These are phyloP conservation scores for Claviceps sp. DNA, from an alignment of 2,329 filamentous ascomycete species.

Conservation along the genomic window DNA sequence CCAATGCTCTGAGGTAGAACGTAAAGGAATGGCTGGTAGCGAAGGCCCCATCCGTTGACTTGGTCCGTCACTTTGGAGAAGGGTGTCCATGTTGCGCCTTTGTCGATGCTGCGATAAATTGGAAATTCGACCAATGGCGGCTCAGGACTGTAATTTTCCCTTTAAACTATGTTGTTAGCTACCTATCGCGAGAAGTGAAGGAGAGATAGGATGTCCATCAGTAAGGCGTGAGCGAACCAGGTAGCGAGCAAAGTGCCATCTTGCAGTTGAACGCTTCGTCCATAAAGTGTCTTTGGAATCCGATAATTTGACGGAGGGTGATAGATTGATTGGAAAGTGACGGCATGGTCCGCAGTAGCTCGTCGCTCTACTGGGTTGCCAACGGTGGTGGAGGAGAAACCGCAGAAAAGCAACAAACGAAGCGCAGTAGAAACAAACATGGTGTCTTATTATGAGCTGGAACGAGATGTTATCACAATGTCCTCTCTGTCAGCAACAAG, in stretches of 20 bases:
- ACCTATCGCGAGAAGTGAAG: too few species aligned
- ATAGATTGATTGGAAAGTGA: neutral
- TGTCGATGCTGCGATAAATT: neutral
- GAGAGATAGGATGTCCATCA: too few species aligned
- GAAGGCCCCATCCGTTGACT: neutral
- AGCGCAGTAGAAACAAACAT: neutral
- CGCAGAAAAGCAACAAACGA: neutral
- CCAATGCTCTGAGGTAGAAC: neutral
- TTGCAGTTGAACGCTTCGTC: neutral
- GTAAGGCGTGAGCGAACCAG: neutral
- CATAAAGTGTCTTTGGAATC: neutral
- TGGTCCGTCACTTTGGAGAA: neutral
- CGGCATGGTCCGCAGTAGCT: neutral
- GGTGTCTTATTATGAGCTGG: neutral
- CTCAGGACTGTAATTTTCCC: neutral
- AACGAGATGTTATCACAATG: neutral
- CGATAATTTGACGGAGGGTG: neutral
- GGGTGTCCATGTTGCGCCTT: neutral
- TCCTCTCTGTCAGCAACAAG: neutral
- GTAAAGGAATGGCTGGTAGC: neutral
- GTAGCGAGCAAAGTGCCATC: neutral
- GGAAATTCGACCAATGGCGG: neutral
- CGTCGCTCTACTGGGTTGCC: neutral
- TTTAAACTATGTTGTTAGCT: neutral
- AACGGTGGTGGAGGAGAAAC: neutral